Percentiles rank a stretch among this genome's conserved stretches.
These are phyloP conservation scores for Colletotrichum australisinense DNA, from an alignment of 2,329 filamentous ascomycete genomes.

Conservation along the genomic window DNA sequence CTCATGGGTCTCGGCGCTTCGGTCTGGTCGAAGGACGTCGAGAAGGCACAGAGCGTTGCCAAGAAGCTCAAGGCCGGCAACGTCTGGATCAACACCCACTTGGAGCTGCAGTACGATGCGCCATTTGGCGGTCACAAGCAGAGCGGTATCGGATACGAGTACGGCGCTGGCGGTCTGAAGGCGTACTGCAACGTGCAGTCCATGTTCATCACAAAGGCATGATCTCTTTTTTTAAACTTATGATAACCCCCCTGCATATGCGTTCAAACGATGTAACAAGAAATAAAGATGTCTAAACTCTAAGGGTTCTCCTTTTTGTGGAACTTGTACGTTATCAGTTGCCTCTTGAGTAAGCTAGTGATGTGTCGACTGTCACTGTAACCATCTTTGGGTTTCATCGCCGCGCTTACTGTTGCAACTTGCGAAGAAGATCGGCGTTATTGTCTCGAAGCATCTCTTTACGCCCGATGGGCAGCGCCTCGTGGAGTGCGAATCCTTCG, in stretches of 20 bases:
- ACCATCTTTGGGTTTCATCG: background rate
- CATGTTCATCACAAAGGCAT: conserved; percentile 27
- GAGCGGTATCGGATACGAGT: conserved; percentile 56
- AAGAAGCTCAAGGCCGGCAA: conserved; percentile 66
- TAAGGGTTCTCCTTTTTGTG: background rate
- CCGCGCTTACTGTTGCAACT: background rate
- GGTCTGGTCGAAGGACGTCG: conserved; percentile 67
- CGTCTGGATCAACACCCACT: conserved; percentile 71
- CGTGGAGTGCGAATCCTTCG: background rate
- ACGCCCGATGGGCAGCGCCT: background rate
- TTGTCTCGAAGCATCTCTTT: background rate
- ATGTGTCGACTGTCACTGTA: background rate
- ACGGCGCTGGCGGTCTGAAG: conserved; percentile 52
- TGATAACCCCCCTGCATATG: background rate
- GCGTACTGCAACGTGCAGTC: conserved; percentile 44
- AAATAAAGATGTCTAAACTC: background rate
- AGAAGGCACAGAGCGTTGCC: conserved; percentile 62
- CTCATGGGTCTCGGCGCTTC: conserved; percentile 67
- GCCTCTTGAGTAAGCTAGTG: background rate
- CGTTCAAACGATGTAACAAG: conserved; percentile 9
- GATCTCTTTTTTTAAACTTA: background rate
- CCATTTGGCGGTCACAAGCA: conserved; percentile 58
- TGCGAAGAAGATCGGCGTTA: background rate
- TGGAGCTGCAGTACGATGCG: conserved; percentile 53
- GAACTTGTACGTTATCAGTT: background rate